Evolutionary conservation across 2,329 filamentous ascomycete species (phyloP), one percentile per base, ranked within the genome.

Genomic region (Lachnellula occidentalis): DNA sequence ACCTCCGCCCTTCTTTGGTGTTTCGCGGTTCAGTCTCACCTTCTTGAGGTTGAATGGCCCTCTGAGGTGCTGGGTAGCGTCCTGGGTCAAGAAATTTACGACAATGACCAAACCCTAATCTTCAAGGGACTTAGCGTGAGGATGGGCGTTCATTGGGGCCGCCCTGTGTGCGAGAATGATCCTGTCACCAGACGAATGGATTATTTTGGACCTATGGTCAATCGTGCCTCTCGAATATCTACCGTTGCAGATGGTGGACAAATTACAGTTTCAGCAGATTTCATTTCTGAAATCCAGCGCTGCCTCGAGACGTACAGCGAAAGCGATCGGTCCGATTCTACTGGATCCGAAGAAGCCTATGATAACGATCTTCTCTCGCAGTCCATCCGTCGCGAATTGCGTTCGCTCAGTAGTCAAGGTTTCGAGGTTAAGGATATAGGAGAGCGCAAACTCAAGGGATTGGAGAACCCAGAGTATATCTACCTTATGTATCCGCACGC

Each of bases 131-230:
- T 99, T 50, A 96, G 92, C 11, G 94, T 99, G 42, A 84, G 94
- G 56, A 99, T 99, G 94, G 94, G 94, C 65, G 90, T 95, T 57
- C 94, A 99, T 71, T 99, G 88, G 82, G 94, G 94, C 61, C 85
- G 88, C 56, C 94, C 92, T 5, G 91, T 99, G 64, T 95, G 91
- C 69, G 94, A 99, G 71, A 88, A 87, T 48, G 94, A 99, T 71
- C 94, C 94, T 0, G 92, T 99, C 48, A 99, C 94, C 1, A 87
- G 92, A 55, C 90, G 94, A 59, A 99, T 99, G 94, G 94, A 99
- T 67, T 99, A 99, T 74, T 99, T 97, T 69, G 94, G 94, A 0
- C 94, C 94, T 14, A 99, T 99, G 91, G 94, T 99, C 66, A 99
- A 99, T 73, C 92, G 95, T 67, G 90, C 94, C 0, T 88, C 94